Percentiles rank a stretch among this genome's conserved stretches.
Conservation (phyloP, 768 basidiomycete genomes). For the Auricularia heimuer region DNA sequence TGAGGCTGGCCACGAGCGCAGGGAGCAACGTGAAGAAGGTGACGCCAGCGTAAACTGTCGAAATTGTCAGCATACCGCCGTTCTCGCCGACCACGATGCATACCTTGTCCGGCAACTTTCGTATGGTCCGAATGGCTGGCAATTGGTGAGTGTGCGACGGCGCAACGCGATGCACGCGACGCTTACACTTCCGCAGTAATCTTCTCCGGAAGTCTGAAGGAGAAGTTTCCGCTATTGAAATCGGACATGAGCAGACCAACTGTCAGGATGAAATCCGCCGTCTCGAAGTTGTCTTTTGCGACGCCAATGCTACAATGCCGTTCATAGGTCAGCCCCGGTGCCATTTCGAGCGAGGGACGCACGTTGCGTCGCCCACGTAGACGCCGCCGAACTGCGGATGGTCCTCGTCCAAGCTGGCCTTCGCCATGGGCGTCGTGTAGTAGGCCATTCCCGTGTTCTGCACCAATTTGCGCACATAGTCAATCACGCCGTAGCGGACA, state of each 20-base stretch:
- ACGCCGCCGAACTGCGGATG: neutral
- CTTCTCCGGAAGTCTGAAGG: neutral
- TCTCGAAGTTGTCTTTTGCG: neutral
- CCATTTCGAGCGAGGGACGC: too few relatives aligned
- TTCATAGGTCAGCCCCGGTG: too few relatives aligned
- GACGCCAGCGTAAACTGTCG: neutral
- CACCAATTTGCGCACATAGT: conserved; percentile 54
- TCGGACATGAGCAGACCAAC: neutral
- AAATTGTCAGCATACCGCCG: neutral
- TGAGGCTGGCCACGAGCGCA: neutral
- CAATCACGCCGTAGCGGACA: conserved; percentile 55
- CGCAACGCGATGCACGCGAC: conserved; percentile 17
- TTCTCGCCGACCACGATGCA: neutral
- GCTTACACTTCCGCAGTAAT: conserved; percentile 18
- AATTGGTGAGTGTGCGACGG: neutral
- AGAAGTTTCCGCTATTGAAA: neutral
- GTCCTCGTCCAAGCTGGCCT: conserved; percentile 19
- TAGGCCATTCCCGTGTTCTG: conserved; percentile 61
- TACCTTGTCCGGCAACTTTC: neutral
- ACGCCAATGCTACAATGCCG: neutral
- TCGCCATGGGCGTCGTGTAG: conserved; percentile 74
- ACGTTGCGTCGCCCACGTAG: neutral
- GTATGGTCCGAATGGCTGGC: neutral
- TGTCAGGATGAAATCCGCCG: neutral
- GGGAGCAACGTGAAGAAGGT: conserved; percentile 2